Base-by-base conservation (phyloP, 331 rosid genomes). In the Malus hybrid region DNA sequence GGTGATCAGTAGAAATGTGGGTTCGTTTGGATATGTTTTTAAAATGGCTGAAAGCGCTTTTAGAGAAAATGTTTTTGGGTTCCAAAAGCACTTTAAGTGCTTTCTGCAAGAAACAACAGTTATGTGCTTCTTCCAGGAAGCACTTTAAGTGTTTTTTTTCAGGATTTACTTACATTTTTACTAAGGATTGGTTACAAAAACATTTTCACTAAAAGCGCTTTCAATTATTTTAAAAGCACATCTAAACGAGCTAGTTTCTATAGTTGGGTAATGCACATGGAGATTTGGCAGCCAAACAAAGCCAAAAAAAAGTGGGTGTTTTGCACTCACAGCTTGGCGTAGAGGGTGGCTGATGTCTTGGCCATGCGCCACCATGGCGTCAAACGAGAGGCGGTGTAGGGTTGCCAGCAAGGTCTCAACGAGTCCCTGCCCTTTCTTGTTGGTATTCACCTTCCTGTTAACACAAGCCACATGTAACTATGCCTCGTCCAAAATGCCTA, bases 301-400 rank as follows among this genome's bases (percentile, higher is more conserved):
- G 10, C 14, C 44, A 2, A 62, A 28, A 13, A 13, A 28, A 29
- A 13, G 46, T 31, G 32, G 50, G 19, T 6, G n/a, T 52, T 16
- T 34, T 4, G 57, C 44, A 79, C 99, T 87, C 76, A 95, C 99
- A 71, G 72, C 76, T 48, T 76, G 81, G 70, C 80, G 89, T 50
- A 92, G 79, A 48, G 80, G 87, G 71, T 75, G 79, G 83, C 86
- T 83, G 66, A 89, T 88, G 78, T 95, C 96, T 62, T 84, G 88
- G 50, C 96, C 97, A 33, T 85, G 84, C 62, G 85, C 72, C n/a
- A 90, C 80, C 69, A 87, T 80, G 62, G 73, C 70, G 71, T 89
- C 96, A 83, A 91, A 73, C 0, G 96, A 90, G 74, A 90, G 85
- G 79, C 83, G 86, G 73, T 87, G 86, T 22, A 95, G 65, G 61